Percentiles rank a stretch among this genome's conserved stretches.
phyloP scores from a whole-genome alignment of 768 basidiomycete genomes.

The Bullera alba region DNA sequence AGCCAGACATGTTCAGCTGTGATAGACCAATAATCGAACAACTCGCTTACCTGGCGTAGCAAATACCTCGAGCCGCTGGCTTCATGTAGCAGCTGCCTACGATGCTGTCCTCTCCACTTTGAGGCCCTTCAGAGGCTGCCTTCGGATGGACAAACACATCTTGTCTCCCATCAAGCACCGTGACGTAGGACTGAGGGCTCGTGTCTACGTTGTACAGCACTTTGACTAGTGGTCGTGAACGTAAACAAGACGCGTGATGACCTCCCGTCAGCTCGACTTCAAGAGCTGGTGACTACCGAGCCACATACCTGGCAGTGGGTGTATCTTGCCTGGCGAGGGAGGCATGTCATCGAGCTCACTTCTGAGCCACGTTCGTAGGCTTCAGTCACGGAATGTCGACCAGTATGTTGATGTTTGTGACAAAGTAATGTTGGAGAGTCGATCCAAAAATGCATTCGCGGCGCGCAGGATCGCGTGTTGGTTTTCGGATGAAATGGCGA shows the following conservation, averaged over 20 bases:
- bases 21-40: background rate
- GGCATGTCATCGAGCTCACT: conserved; percentile 27
- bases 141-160: conserved; percentile 33
- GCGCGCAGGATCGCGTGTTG: too few relatives aligned
- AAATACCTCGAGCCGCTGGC: conserved; percentile 29
- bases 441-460: too few relatives aligned
- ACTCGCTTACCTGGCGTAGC: conserved; percentile 34
- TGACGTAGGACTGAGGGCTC: conserved; percentile 30
- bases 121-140: background rate
- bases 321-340: conserved; percentile 36
- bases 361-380: too few relatives aligned
- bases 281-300: too few relatives aligned
- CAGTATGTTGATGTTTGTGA: too few relatives aligned
- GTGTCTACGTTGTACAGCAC: conserved; percentile 34
- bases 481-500: too few relatives aligned
- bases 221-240: conserved; percentile 25
- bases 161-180: conserved; percentile 26
- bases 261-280: too few relatives aligned
- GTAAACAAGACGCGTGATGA: too few relatives aligned
- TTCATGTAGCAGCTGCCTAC: conserved; percentile 33
- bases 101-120: background rate
- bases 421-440: too few relatives aligned
- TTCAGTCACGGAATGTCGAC: too few relatives aligned
- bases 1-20: background rate
- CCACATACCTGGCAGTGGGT: conserved; percentile 28